phyloP scores from a whole-genome alignment of 371 early-diverging fungal species.

The Vairimorpha ceranae region DNA sequence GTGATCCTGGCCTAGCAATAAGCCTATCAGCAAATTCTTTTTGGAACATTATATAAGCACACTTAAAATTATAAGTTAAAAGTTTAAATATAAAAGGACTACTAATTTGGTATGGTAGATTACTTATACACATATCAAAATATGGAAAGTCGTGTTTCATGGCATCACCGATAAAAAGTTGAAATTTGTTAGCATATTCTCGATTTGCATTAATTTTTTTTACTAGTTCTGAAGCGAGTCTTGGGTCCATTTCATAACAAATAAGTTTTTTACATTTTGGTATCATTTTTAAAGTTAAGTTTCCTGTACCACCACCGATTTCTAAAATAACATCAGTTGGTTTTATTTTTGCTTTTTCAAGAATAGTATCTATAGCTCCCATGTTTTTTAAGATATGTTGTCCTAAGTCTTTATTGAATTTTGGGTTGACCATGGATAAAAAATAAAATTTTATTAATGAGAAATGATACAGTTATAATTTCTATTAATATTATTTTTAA shows the following conservation, averaged over 20 bases:
- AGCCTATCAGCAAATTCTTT: conserved; percentile 93
- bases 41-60: conserved; percentile 95
- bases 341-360: conserved; percentile 85
- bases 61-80: conserved; percentile 73
- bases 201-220: conserved; percentile 71
- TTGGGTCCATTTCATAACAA: conserved; percentile 78
- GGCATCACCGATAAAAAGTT: conserved; percentile 90
- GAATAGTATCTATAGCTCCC: conserved; percentile 84
- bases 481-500: no score
- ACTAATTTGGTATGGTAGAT: conserved; percentile 94
- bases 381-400: conserved; percentile 99
- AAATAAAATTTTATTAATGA: neutral
- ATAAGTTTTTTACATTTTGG: conserved; percentile 79
- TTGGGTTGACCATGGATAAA: conserved; percentile 64
- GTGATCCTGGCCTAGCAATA: conserved; percentile 85
- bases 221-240: conserved; percentile 87
- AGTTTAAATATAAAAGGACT: conserved; percentile 91
- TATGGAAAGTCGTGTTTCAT: conserved; percentile 87
- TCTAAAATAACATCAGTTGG: conserved; percentile 89
- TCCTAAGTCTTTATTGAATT: conserved; percentile 92
- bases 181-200: conserved; percentile 67
- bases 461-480: no score
- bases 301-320: conserved; percentile 99
- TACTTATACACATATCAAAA: conserved; percentile 95
- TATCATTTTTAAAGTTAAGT: conserved; percentile 87